Base-by-base conservation (phyloP, 768 basidiomycete species). In the Hemileccinum rubropunctum region DNA sequence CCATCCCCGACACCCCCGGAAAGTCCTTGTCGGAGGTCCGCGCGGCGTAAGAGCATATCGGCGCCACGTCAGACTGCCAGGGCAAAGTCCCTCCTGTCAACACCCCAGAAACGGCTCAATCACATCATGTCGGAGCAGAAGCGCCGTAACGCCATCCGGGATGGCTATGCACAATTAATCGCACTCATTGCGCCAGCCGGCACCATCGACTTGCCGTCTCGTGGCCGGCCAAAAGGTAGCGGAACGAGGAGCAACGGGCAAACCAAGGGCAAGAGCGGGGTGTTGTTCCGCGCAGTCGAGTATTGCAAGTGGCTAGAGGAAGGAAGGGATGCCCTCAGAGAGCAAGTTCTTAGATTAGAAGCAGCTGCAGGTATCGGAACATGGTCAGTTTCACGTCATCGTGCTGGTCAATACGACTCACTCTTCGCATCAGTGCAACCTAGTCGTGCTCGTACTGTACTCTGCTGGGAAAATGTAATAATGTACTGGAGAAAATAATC, bases 81-180 rank as follows among this genome's bases (percentile, higher is more conserved):
- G 51, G 45, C 76, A 18, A 90, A 88, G 56, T 76, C 84, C 0
- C 78, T 90, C 17, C 76, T 94, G 21, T 87, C 90, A 6, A 84
- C 82, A 4, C 90, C 90, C 0, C 90, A 95, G 69, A 92, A 93
- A 62, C 81, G 91, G 12, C 79, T 91, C 14, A 93, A 94, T 65
- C 91, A 95, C 73, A 94, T 95, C 75, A 84, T 91, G 80, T 92
- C 90, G 7, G 93, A 95, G 65, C 92, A 95, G 70, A 91, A 91
- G 61, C 88, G 93, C 8, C 83, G 93, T 10, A 95, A 95, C 61
- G 88, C 89, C 44, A 95, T 95, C 58, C 84, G 90, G 36, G 86
- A 90, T 54, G 91, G 91, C 35, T 95, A 94, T 68, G 83, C 89
- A 1, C 89, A 92, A 63, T 72, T 95, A 36, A 92, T 91, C 28